These are phyloP conservation scores for Pseudogymnoascus sp. DNA, from an alignment of 2,329 filamentous ascomycete genomes.

Conservation along the genomic window DNA sequence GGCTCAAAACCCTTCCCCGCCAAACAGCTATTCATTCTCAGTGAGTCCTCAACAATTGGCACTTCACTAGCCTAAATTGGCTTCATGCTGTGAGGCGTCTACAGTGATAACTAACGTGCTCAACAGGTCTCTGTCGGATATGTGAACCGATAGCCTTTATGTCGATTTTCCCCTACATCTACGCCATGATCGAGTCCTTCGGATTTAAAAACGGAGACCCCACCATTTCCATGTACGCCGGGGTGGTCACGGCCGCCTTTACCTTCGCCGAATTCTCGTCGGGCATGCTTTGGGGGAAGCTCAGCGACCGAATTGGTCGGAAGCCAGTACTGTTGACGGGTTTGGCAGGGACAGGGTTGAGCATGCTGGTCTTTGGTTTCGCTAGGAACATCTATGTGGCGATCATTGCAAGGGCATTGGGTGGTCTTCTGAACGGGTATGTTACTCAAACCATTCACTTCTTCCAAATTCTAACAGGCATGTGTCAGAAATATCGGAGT, in stretches of 20 bases:
- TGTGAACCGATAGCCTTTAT: constrained; percentile 99
- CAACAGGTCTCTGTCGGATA: constrained; percentile 77
- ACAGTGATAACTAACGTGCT: neutral
- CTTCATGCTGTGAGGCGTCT: neutral
- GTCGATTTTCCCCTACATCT: constrained; percentile 98
- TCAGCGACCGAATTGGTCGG: constrained; percentile 85
- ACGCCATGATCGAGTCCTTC: constrained; percentile 94
- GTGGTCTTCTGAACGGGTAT: constrained; percentile 86
- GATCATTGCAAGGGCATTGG: constrained; percentile 77
- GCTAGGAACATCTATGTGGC: constrained; percentile 74
- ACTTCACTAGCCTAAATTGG: neutral
- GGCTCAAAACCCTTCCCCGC: constrained; percentile 28
- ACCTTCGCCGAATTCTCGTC: constrained; percentile 93
- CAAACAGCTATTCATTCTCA: constrained; percentile 40
- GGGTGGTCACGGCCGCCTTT: constrained; percentile 93
- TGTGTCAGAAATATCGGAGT: constrained; percentile 76
- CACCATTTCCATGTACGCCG: constrained; percentile 84
- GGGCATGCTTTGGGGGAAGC: constrained; percentile 82
- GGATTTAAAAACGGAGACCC: constrained; percentile 69
- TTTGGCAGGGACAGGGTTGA: constrained; percentile 83
- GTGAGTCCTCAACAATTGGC: constrained; percentile 27
- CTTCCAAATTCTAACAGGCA: constrained; percentile 15
- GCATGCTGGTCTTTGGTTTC: constrained; percentile 89
- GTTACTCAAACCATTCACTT: constrained; percentile 25
- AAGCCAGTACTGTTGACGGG: constrained; percentile 88